Base-by-base conservation (phyloP, 2,329 filamentous ascomycete species). In the Neonectria punicea region DNA sequence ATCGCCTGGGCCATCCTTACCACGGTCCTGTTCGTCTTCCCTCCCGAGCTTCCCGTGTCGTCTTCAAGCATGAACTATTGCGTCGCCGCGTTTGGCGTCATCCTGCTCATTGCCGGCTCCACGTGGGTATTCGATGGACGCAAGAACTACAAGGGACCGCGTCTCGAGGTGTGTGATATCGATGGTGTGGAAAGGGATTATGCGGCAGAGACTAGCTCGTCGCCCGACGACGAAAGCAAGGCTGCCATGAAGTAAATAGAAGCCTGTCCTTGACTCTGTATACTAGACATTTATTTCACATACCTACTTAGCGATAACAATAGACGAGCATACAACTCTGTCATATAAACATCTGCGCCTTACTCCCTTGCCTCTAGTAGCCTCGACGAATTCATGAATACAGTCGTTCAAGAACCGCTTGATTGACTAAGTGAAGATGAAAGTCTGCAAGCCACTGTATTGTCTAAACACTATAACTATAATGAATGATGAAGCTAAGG, bases 1-100 rank as follows among this genome's bases (percentile, higher is more conserved):
- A 83, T 94, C 51, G 80, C 81, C 0, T 94, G 91, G 78, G 87
- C 90, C 1, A 79, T 88, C 13, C 76, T 93, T n/a, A 93, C 91
- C 0, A 93, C 90, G 0, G 87, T 93, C 1, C 83, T 94, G 1
- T 93, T 93, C 78, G 84, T 93, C 20, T 93, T 93, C 78, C 92
- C 92, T 3, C 91, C 92, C 0, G 84, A 84, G 8, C 74, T 89
- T 4, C 90, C 90, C 0, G 89, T 90, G 2, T 88, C 87, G 0
- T 83, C 85, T 0, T 87, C 80, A 70, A 93, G 87, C 79, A 93
- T 93, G 91, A 94, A 85, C 73, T 85, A 86, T 70, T 82, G 79
- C 47, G 74, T 85, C 25, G 83, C 82, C 11, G 83, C 83, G 0
- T 85, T 85, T 68, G 83, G 80, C 1, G 73, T 85, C 34, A 83